Conservation (phyloP, 805 yeast genomes). For the Kodamaea hsintzibuensis region DNA sequence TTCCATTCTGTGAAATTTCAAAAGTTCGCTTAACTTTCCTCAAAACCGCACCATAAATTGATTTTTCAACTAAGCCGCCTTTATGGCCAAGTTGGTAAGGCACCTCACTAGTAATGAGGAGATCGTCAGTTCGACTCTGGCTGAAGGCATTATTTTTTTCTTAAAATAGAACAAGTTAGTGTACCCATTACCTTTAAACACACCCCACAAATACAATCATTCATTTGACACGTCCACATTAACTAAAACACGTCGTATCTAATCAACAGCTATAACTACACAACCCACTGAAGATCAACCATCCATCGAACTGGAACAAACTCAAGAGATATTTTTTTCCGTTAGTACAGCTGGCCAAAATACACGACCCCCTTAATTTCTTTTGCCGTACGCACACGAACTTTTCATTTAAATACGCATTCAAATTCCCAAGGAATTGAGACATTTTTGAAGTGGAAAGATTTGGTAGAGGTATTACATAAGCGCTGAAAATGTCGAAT, state of each 20-base stretch:
- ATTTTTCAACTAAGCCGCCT: neutral
- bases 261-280: too few species aligned
- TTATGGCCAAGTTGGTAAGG: slow-evolving; percentile 11
- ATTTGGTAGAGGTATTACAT: neutral
- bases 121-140: slow-evolving; percentile 11
- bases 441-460: neutral
- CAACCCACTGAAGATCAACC: too few species aligned
- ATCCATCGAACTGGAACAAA: too few species aligned
- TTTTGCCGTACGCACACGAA: slow-evolving; percentile 6
- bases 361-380: slow-evolving; percentile 4
- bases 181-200: neutral
- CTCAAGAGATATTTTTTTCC: too few species aligned
- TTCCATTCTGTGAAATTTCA: too few species aligned
- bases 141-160: slow-evolving; percentile 4
- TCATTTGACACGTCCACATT: too few species aligned
- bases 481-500: slow-evolving; percentile 21
- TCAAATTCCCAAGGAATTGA: slow-evolving; percentile 7
- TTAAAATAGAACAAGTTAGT: too few species aligned
- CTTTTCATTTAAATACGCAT: slow-evolving; percentile 11
- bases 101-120: slow-evolving; percentile 12
- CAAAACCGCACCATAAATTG: too few species aligned
- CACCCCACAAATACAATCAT: too few species aligned
- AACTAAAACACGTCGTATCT: too few species aligned
- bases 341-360: too few species aligned
- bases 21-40: too few species aligned